Evolutionary conservation across 108 stramenopile genomes (phyloP), one percentile per base, ranked within the genome.

Genomic region (Cyclotella distinguenda): DNA sequence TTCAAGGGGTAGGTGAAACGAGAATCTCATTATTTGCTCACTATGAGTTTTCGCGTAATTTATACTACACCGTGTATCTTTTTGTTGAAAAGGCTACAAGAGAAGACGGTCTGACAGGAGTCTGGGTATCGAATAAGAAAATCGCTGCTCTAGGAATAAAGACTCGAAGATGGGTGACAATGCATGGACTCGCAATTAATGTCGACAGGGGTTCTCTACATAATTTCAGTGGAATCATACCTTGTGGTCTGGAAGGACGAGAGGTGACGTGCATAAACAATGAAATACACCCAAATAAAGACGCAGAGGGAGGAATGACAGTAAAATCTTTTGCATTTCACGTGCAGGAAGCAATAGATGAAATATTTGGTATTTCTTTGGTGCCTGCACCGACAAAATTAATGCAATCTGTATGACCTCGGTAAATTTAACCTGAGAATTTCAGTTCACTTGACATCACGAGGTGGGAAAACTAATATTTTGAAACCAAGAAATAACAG

Each of bases 161-260:
- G 60, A 84, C 86, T 13, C 78, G 90, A 33, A 49, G 90, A 68
- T 99, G 98, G 98, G 60, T 97, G 19, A 99, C 98, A 35, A 93
- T 94, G 90, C 98, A 99, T 71, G 98, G 98, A 12, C 52, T 99
- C 13, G 94, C 98, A 30, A 79, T 99, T 38, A 99, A 99, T 70
- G 89, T 98, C 4, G 84, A 86, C 48, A 30, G 66, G 32, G 27
- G 60, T 44, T 75, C 82, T 13, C 60, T 93, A 54, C 59, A 64
- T 52, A 77, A 81, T 42, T 93, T 93, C 68, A 66, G 81, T 18
- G 86, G 86, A 5, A 93, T 93, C 51, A 87, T 93, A n/a, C 88
- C 91, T 5, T 93, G 91, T 64, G 91, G 91, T 21, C 50, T 93
- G 45, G 84, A 80, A 44, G 88, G 86, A 6, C 80, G 83, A 27